These are phyloP conservation scores for Fusarium nygamai DNA, from an alignment of 2,329 filamentous ascomycete species.

Conservation along the genomic window DNA sequence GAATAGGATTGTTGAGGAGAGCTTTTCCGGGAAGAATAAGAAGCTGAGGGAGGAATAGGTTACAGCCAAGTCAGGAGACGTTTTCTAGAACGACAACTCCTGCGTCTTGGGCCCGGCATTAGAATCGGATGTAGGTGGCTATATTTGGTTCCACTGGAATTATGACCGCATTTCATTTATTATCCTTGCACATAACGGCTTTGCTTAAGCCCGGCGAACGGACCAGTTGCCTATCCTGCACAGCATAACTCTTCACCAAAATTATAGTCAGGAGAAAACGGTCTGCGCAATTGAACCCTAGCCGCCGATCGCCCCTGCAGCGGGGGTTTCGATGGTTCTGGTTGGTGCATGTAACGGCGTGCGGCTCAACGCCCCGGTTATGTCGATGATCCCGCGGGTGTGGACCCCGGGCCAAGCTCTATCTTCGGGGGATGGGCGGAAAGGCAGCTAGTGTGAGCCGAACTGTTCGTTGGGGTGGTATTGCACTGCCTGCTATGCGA, in stretches of 20 bases:
- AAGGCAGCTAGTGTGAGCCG: conserved; percentile 2
- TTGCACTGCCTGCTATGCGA: neutral
- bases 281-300: neutral
- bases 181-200: neutral
- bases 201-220: neutral
- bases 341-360: conserved; percentile 7
- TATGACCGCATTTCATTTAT: neutral
- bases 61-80: neutral
- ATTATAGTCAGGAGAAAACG: neutral
- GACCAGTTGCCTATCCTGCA: neutral
- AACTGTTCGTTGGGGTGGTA: neutral
- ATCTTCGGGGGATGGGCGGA: neutral
- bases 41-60: conserved; percentile 5
- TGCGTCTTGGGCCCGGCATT: neutral
- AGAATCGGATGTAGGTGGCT: neutral
- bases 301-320: conserved; percentile 13
- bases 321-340: neutral
- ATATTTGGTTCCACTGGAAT: neutral
- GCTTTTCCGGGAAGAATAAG: neutral
- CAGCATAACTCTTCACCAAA: neutral
- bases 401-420: neutral
- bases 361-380: neutral
- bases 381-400: neutral
- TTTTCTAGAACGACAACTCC: neutral
- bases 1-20: conserved; percentile 10